Percentiles rank a stretch among this genome's conserved stretches.
phyloP scores from a whole-genome alignment of 306 rosid species.

The Corylus avellana region DNA sequence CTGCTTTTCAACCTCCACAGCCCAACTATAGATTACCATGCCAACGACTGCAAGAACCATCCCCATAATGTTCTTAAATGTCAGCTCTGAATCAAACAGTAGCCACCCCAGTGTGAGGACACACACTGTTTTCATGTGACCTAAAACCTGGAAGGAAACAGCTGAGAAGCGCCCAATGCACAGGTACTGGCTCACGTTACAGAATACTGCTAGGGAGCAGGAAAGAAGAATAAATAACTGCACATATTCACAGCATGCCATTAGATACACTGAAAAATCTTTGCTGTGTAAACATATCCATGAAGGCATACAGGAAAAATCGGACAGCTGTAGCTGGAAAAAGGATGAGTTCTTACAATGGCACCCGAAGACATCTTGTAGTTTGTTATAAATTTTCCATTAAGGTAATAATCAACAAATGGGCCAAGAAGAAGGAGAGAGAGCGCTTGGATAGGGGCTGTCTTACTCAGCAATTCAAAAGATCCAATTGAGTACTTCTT shows the following conservation, averaged over 20 bases:
- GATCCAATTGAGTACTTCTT: constrained; percentile 96
- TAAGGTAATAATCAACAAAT: constrained; percentile 72
- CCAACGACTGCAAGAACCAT: constrained; percentile 76
- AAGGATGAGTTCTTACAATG: constrained; percentile 51
- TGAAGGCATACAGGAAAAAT: neutral
- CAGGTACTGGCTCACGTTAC: constrained; percentile 90
- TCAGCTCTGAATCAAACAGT: constrained; percentile 80
- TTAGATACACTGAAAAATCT: constrained; percentile 8
- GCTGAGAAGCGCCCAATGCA: constrained; percentile 96
- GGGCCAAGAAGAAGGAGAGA: constrained; percentile 86
- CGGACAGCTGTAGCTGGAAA: neutral
- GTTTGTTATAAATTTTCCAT: constrained; percentile 61
- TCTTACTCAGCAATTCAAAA: constrained; percentile 92
- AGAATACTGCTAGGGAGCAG: constrained; percentile 77
- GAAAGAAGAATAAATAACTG: constrained; percentile 82
- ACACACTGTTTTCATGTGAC: constrained; percentile 93
- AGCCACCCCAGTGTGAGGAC: constrained; percentile 92
- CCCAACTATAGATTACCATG: constrained; percentile 95
- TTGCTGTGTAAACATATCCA: neutral
- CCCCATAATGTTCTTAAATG: constrained; percentile 80
- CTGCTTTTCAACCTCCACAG: constrained; percentile 69
- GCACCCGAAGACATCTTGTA: constrained; percentile 77
- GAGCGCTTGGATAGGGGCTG: constrained; percentile 90
- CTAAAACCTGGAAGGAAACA: constrained; percentile 88
- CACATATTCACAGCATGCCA: constrained; percentile 27